A percentile compares a stretch with the other conserved stretches of the same genome.
phyloP scores from a whole-genome alignment of 2,329 filamentous ascomycete species.

The Fusarium miscanthi region DNA sequence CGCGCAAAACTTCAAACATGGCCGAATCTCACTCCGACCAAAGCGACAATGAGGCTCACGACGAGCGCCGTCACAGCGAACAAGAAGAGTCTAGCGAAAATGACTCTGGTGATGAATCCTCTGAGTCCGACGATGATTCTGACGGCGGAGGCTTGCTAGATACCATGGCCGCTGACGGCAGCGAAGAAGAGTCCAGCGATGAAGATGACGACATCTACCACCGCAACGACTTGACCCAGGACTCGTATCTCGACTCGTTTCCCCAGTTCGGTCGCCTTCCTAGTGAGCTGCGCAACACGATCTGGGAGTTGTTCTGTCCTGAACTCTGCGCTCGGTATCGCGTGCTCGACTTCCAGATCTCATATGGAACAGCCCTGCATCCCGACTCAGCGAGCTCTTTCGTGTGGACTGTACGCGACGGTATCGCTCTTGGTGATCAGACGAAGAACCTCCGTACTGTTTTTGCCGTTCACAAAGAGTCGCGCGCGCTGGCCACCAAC shows the following conservation, averaged over 20 bases:
- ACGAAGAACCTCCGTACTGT: slow-evolving; percentile 47
- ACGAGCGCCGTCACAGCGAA: neutral
- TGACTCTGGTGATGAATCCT: slow-evolving; percentile 16
- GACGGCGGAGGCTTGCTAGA: slow-evolving; percentile 41
- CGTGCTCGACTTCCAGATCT: slow-evolving; percentile 45
- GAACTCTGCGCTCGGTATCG: slow-evolving; percentile 44
- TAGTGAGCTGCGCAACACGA: slow-evolving; percentile 46
- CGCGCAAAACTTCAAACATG: slow-evolving; percentile 15
- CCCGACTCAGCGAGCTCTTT: slow-evolving; percentile 2
- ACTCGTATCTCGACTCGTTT: slow-evolving; percentile 22
- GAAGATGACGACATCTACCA: slow-evolving; percentile 2
- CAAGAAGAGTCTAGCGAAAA: neutral
- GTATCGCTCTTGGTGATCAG: slow-evolving; percentile 41
- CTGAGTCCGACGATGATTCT: slow-evolving; percentile 25
- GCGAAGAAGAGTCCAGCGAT: slow-evolving; percentile 34
- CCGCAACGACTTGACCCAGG: neutral
- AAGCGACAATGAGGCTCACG: neutral
- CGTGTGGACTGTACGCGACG: slow-evolving; percentile 38
- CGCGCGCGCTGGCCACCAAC: slow-evolving; percentile 48
- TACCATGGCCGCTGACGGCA: slow-evolving; percentile 41
- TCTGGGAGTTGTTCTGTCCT: slow-evolving; percentile 50
- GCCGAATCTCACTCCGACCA: slow-evolving; percentile 19
- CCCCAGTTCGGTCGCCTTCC: slow-evolving; percentile 47
- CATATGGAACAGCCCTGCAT: slow-evolving; percentile 15
- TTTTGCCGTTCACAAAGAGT: slow-evolving; percentile 51